Base-by-base conservation (phyloP, 2,329 filamentous ascomycete species). In the Malbranchea zuffiana region DNA sequence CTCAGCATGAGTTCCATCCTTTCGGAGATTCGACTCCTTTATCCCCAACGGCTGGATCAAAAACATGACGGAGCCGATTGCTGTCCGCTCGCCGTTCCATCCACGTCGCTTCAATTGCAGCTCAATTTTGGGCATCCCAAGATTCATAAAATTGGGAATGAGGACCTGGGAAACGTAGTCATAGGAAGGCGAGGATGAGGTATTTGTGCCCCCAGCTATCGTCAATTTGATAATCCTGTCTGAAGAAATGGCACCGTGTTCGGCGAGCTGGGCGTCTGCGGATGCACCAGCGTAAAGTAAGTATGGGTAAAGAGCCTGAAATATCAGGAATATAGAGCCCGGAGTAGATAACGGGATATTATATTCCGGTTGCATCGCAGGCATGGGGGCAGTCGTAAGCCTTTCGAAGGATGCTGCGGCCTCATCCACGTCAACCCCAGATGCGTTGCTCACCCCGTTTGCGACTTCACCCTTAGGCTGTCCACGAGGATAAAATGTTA, bases 271-370 rank as follows among this genome's bases (percentile, higher is more conserved):
- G 10, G 26, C 28, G 19, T 32, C 37, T 7, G 31, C 32, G 26
- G 37, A 41, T 18, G 48, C 45, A 27, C 49, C 53, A 20, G 54
- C 52, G 51, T 73, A 68, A 1, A 78, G 52, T 2, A 77, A 51
- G 44, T 68, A 76, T 0, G 74, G 74, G 25, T 77, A 64, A 3
- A 78, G 55, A 4, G 74, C 72, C 50, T 78, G 74, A 36, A 77
- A 62, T 0, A 74, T 65, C 8, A 78, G 57, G 31, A 66, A 70
- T 4, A 72, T 63, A 12, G 67, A 69, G 0, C 74, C 74, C 0
- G 71, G 68, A 2, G 66, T 67, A 3, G 60, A 53, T 24, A 70
- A 59, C 12, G 55, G 50, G 24, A 71, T 61, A 3, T 53, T 49
- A 30, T 63, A 60, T 37, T 61, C 57, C 10, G 50, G 35, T 32